phyloP scores from a whole-genome alignment of 805 yeast species.

The Torulaspora quercuum region DNA sequence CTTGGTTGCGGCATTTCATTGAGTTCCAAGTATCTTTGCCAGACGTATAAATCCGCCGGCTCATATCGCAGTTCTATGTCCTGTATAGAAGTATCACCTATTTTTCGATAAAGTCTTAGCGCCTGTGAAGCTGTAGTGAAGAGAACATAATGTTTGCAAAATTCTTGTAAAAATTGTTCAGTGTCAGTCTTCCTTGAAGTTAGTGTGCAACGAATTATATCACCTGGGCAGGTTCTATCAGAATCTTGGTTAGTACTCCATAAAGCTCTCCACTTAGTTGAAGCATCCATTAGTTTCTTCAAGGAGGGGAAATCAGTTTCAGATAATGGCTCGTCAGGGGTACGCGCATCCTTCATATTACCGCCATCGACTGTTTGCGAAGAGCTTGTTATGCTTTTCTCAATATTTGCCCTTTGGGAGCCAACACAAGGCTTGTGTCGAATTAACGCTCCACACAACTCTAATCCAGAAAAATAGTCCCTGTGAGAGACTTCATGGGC shows the following conservation, averaged over 20 bases:
- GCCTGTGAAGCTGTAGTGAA: slow-evolving; percentile 22
- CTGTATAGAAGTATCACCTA: neutral
- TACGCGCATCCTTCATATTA: neutral
- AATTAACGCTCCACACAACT: slow-evolving; percentile 14
- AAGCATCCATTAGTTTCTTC: slow-evolving; percentile 9
- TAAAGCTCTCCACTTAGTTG: slow-evolving; percentile 9
- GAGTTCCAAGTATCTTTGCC: slow-evolving; percentile 15
- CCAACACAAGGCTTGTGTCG: slow-evolving; percentile 4
- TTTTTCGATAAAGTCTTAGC: slow-evolving; percentile 7
- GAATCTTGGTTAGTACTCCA: slow-evolving; percentile 16
- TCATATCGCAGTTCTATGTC: slow-evolving; percentile 8
- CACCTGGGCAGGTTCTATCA: slow-evolving; percentile 25
- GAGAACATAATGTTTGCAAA: slow-evolving; percentile 21
- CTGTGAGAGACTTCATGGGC: slow-evolving; percentile 17
- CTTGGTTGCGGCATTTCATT: slow-evolving; percentile 10
- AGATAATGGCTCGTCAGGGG: neutral
- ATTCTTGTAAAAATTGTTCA: slow-evolving; percentile 23
- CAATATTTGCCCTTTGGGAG: slow-evolving; percentile 2
- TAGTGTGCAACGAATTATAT: slow-evolving; percentile 24
- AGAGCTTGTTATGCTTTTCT: slow-evolving; percentile 3
- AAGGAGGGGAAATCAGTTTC: slow-evolving; percentile 6
- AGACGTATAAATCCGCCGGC: slow-evolving; percentile 26
- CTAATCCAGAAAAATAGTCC: slow-evolving; percentile 15
- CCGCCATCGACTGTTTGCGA: neutral
- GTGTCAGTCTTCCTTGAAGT: slow-evolving; percentile 15